Base-by-base conservation (phyloP, 352 stramenopile genomes). In the Pythium aquatile region DNA sequence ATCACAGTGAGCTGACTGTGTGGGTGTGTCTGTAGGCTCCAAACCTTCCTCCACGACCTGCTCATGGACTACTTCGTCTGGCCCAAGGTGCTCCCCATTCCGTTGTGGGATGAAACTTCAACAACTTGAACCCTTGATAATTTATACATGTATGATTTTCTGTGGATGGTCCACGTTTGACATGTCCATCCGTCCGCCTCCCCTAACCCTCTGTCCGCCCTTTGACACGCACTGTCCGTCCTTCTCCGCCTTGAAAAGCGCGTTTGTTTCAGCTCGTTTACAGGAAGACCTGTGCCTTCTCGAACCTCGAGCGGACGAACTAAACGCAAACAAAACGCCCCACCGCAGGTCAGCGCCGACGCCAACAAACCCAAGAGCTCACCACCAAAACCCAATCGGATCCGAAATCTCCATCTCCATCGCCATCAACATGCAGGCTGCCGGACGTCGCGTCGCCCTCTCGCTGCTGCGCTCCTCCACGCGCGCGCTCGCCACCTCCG, bases 51-150 rank as follows among this genome's bases (percentile, higher is more conserved):
- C 32, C 76, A 87, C 64, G 81, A 93, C 58, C 65, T 93, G 33
- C 70, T 93, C 29, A 72, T 85, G 59, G 74, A 87, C 77, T 86
- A 88, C 68, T 87, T 91, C 53, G 80, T 93, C 30, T 93, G 81
- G 81, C 82, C 84, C 51, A 87, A 87, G 40, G 80, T 91, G 32
- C 52, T 87, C 32, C 66, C 83, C 29, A 78, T 93, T 9, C 82
- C 79, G 26, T 73, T 93, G 40, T 93, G 84, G 84, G 81, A 91
- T 32, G 68, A 84, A 48, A 49, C 35, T 53, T 29, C 54, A 56
- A 58, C 59, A 49, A 46, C 7, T 1, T 9, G 5, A 28, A 24
- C 55, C 35, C 20, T 47, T 68, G 46, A 68, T 20, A 58, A 47
- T 29, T 52, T 46, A 68, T 68, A 58, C 30, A 58, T 53, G 37